phyloP scores from a whole-genome alignment of 768 basidiomycete species.

The Boletus tomentosulus region DNA sequence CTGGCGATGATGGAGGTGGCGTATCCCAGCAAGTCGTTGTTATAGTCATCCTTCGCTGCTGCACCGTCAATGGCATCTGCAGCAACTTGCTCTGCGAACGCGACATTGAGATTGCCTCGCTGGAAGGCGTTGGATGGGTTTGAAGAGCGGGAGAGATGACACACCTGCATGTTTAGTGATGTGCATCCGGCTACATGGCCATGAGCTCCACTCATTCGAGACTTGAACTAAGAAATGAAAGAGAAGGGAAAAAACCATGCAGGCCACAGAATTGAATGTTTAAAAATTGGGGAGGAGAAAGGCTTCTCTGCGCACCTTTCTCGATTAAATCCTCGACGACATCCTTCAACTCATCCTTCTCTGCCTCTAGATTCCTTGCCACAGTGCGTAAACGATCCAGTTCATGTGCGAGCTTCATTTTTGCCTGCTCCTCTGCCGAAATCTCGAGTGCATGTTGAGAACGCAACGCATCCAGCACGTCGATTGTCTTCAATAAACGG shows the following conservation, averaged over 20 bases:
- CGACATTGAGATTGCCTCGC: slow-evolving; percentile 19
- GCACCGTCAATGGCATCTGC: background rate
- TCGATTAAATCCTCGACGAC: slow-evolving; percentile 50
- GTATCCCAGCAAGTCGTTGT: slow-evolving; percentile 36
- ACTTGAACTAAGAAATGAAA: slow-evolving; percentile 37
- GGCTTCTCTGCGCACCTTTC: slow-evolving; percentile 44
- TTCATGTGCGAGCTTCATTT: slow-evolving; percentile 34
- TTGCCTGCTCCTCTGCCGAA: slow-evolving; percentile 28
- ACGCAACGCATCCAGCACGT: slow-evolving; percentile 45
- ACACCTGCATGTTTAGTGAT: slow-evolving; percentile 42
- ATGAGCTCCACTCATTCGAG: slow-evolving; percentile 41
- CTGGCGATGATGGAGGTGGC: slow-evolving; percentile 42
- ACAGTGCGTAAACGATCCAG: slow-evolving; percentile 33
- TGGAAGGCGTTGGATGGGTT: slow-evolving; percentile 13
- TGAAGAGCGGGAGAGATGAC: slow-evolving; percentile 17
- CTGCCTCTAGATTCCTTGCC: slow-evolving; percentile 37
- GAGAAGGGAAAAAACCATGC: background rate
- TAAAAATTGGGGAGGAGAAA: background rate
- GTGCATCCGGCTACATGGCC: slow-evolving; percentile 43
- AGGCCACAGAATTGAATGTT: slow-evolving; percentile 2
- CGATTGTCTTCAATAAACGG: slow-evolving; percentile 47
- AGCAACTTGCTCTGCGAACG: slow-evolving; percentile 18
- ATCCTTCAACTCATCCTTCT: slow-evolving; percentile 52
- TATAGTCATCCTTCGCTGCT: background rate
- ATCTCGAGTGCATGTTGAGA: slow-evolving; percentile 40